These are phyloP conservation scores for Cymodocea nodosa DNA, from an alignment of 116 monocot genomes.

Conservation along the genomic window DNA sequence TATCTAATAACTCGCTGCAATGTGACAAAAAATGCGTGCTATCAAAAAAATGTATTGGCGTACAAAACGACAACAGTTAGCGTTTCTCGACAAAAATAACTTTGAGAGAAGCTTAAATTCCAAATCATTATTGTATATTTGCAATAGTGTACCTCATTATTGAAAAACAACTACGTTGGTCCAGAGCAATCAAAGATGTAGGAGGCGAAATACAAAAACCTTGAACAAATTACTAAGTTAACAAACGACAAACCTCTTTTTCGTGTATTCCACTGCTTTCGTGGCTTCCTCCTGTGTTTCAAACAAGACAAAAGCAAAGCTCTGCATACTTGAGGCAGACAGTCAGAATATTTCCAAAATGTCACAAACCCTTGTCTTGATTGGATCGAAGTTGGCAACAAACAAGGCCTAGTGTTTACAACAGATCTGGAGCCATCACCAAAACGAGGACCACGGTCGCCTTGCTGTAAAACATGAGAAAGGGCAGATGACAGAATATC, in stretches of 20 bases:
- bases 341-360: slow-evolving; percentile 68
- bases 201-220: neutral
- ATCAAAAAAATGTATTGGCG: too few relatives aligned
- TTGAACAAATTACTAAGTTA: too few relatives aligned
- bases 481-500: neutral
- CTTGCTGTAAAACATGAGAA: slow-evolving; percentile 28
- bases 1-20: slow-evolving; percentile 75
- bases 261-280: slow-evolving; percentile 64
- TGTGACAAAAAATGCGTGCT: neutral
- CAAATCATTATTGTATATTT: neutral
- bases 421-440: slow-evolving; percentile 48
- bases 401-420: slow-evolving; percentile 52
- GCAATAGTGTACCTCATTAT: too few relatives aligned
- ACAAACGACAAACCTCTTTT: slow-evolving; percentile 43
- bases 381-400: slow-evolving; percentile 91
- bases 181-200: too few relatives aligned
- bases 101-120: neutral
- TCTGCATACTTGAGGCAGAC: slow-evolving; percentile 74
- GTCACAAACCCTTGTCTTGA: slow-evolving; percentile 58
- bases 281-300: slow-evolving; percentile 90
- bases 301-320: slow-evolving; percentile 94
- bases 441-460: slow-evolving; percentile 58
- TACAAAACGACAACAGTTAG: too few relatives aligned
- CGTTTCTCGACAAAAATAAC: too few relatives aligned
- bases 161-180: too few relatives aligned